Base-by-base conservation (phyloP, 1,139 yeast genomes). In the Taphrina deformans region DNA sequence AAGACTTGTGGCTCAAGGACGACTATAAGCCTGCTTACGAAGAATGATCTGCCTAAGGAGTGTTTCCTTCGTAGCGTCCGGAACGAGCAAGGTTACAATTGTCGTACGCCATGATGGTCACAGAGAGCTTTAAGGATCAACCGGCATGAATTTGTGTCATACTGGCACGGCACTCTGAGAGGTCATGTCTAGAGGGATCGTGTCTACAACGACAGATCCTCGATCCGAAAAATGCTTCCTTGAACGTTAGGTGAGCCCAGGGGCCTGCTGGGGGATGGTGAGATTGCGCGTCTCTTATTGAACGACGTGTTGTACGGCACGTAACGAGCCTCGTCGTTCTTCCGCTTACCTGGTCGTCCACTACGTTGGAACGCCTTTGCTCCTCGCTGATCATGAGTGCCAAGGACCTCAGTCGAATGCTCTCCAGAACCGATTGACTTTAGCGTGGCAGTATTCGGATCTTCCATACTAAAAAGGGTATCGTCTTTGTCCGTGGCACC, bases 241-340 rank as follows among this genome's bases (percentile, higher is more conserved):
- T 50, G 48, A 27, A 48, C 63, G 14, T 29, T 40, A 3, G 63
- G 63, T 10, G 63, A 59, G 27, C 45, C 55, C 12, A 59, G 27
- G 2, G 63, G 63, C 24, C 63, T 59, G 31, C 56, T 50, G 5
- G 63, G 63, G 21, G 63, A 59, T 5, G 63, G 63, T 1, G 56
- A 48, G 40, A 59, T 59, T 7, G 63, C 63, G 6, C 63, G 48
- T 27, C 63, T 35, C 51, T 59, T 59, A 29, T 35, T 38, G 33
- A 24, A 14, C 6, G 58, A 38, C 31, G n/a, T 53, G 23, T 9
- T 48, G 18, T 53, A 53, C 6, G 58, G 58, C 26, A 38, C 58
- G 38, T 53, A 53, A 16, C 58, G 29, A 31, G 44, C 35, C 24
- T 53, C 58, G 10, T 53, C 58, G 23, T 23, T 53, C 48, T 53